These are phyloP conservation scores for Arctium minus DNA, from an alignment of 129 eudicot genomes.

Conservation along the genomic window DNA sequence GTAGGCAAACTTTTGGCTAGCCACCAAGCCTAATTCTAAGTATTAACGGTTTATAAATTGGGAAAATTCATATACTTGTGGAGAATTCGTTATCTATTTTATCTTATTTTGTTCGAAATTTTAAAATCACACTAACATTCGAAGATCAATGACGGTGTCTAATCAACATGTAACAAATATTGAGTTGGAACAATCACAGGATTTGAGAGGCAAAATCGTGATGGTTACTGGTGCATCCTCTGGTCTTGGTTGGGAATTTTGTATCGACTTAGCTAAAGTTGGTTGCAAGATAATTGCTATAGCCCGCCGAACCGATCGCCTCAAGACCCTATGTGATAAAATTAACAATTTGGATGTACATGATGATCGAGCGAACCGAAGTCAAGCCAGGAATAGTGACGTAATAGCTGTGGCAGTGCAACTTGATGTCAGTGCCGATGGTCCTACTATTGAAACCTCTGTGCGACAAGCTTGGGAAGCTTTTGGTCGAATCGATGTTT, in stretches of 20 bases:
- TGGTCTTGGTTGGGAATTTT: background rate
- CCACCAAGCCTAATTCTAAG: too few species aligned
- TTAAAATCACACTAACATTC: too few species aligned
- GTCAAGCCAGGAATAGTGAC: background rate
- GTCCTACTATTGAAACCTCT: constrained; percentile 6
- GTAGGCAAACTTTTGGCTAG: too few species aligned
- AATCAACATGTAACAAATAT: background rate
- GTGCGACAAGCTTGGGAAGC: constrained; percentile 33
- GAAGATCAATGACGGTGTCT: background rate
- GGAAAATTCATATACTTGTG: too few species aligned
- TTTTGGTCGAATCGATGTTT: constrained; percentile 35
- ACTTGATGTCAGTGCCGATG: constrained; percentile 28
- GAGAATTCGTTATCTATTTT: too few species aligned
- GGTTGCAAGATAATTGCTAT: background rate
- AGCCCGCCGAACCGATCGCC: background rate
- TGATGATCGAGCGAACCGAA: background rate
- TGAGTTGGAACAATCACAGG: background rate
- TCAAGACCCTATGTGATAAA: background rate
- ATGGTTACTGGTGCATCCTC: background rate
- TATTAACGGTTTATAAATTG: too few species aligned
- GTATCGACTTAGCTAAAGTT: background rate
- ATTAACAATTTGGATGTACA: background rate
- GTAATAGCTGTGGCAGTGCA: constrained; percentile 29
- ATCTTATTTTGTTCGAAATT: background rate
- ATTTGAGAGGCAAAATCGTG: background rate